A percentile compares a stretch with the other conserved stretches of the same genome.
phyloP scores from a whole-genome alignment of 1,284 basidiomycete species.

The Ustilago shanxiensis region DNA sequence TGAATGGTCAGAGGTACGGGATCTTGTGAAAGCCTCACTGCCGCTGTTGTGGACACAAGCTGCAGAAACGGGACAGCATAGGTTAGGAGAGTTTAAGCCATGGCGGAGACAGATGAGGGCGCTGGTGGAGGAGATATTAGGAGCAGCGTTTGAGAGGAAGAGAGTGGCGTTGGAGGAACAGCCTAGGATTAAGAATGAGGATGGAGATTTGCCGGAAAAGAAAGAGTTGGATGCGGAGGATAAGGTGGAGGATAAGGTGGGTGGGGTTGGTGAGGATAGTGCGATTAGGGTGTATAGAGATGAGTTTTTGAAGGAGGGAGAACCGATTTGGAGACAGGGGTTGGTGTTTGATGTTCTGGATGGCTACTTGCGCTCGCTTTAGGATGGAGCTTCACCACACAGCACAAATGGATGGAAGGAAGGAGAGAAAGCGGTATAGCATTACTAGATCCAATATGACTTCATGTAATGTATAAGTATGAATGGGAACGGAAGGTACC shows the following conservation, averaged over 20 bases:
- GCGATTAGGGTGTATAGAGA: slow-evolving; percentile 29
- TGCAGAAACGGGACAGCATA: slow-evolving; percentile 8
- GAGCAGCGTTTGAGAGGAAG: slow-evolving; percentile 34
- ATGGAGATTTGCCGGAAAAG: slow-evolving; percentile 15
- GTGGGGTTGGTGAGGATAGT: slow-evolving; percentile 5
- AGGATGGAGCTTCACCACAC: too few relatives aligned
- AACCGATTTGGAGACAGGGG: slow-evolving; percentile 8
- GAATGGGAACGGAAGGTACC: background rate
- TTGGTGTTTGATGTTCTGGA: slow-evolving; percentile 41
- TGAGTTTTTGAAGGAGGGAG: slow-evolving; percentile 13
- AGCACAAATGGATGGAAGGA: background rate
- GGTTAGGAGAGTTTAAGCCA: slow-evolving; percentile 20
- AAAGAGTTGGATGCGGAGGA: slow-evolving; percentile 29
- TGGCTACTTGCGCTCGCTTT: slow-evolving; percentile 19
- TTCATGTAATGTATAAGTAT: background rate
- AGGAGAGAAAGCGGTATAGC: background rate
- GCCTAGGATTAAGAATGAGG: slow-evolving; percentile 36
- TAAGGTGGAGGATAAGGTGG: slow-evolving; percentile 23
- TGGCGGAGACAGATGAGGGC: slow-evolving; percentile 24
- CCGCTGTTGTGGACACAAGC: slow-evolving; percentile 38
- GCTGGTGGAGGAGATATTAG: slow-evolving; percentile 32
- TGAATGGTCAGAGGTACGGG: slow-evolving; percentile 25
- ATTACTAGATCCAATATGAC: background rate
- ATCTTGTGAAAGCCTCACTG: slow-evolving; percentile 24
- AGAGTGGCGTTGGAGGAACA: slow-evolving; percentile 12